Evolutionary conservation across 805 yeast genomes (phyloP).

Genomic region (Yamadazyma akitaensis): DNA sequence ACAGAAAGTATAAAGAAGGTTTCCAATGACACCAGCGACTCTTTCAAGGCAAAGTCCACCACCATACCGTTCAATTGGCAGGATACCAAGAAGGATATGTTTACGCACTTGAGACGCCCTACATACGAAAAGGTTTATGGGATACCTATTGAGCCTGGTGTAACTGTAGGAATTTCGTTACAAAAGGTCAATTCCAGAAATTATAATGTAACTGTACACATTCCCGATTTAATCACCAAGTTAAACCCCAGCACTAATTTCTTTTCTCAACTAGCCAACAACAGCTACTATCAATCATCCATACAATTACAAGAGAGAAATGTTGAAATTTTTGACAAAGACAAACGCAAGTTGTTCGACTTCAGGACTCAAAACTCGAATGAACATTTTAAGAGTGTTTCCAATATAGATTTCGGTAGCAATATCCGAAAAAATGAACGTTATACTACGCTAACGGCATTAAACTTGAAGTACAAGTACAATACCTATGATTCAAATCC

Average conservation of each 20-base stretch:
- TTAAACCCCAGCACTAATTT: conserved; percentile 27
- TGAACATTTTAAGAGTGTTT: conserved; percentile 4
- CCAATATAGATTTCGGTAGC: background rate
- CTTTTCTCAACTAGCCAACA: conserved; percentile 12
- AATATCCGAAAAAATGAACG: background rate
- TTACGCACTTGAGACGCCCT: conserved; percentile 28
- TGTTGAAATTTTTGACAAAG: conserved; percentile 16
- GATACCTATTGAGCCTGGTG: conserved; percentile 15
- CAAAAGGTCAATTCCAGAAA: conserved; percentile 35
- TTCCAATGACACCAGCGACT: conserved; percentile 11
- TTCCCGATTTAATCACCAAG: conserved; percentile 40
- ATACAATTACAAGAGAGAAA: conserved; percentile 9
- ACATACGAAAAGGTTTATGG: conserved; percentile 28
- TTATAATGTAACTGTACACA: conserved; percentile 34
- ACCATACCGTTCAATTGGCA: background rate
- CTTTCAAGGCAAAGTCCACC: conserved; percentile 16
- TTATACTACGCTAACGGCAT: conserved; percentile 18
- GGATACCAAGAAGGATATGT: conserved; percentile 21
- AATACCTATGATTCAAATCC: conserved; percentile 34
- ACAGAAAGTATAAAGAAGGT: conserved; percentile 4
- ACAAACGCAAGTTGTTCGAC: conserved; percentile 10
- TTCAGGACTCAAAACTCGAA: conserved; percentile 20
- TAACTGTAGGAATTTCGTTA: conserved; percentile 32
- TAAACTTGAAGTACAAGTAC: conserved; percentile 36
- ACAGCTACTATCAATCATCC: background rate